These are phyloP conservation scores for Nigrospora osmanthi DNA, from an alignment of 2,329 filamentous ascomycete species.

Conservation along the genomic window DNA sequence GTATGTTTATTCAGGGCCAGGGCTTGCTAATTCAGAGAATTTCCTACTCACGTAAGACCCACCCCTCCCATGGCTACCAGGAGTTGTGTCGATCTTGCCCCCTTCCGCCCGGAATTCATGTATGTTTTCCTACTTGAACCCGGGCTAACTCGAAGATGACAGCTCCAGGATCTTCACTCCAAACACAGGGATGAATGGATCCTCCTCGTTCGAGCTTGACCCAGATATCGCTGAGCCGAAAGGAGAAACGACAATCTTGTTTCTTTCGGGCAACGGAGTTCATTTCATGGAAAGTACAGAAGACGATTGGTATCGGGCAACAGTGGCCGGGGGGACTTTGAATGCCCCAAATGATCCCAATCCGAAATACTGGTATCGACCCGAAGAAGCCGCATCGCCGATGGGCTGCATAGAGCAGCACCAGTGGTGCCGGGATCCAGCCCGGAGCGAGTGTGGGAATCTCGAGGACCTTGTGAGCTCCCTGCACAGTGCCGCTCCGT, in stretches of 20 bases:
- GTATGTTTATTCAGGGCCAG: neutral
- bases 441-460: neutral
- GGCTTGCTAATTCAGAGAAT: neutral
- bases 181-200: neutral
- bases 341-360: neutral
- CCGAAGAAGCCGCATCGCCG: neutral
- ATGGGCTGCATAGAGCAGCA: neutral
- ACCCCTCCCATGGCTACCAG: no score
- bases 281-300: conserved; percentile 1
- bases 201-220: conserved; percentile 1
- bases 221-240: neutral
- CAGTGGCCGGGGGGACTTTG: neutral
- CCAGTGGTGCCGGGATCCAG: neutral
- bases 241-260: conserved; percentile 3
- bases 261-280: conserved; percentile 10
- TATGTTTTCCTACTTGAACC: no score
- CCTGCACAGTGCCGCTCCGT: neutral
- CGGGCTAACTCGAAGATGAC: no score
- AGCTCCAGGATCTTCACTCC: no score
- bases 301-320: conserved; percentile 12
- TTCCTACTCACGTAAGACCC: neutral
- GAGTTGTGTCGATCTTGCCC: no score
- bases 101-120: no score
- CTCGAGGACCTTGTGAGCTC: neutral
- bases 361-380: neutral